Conservation (phyloP, 2,329 filamentous ascomycete species). For the Xylaria multiplex region DNA sequence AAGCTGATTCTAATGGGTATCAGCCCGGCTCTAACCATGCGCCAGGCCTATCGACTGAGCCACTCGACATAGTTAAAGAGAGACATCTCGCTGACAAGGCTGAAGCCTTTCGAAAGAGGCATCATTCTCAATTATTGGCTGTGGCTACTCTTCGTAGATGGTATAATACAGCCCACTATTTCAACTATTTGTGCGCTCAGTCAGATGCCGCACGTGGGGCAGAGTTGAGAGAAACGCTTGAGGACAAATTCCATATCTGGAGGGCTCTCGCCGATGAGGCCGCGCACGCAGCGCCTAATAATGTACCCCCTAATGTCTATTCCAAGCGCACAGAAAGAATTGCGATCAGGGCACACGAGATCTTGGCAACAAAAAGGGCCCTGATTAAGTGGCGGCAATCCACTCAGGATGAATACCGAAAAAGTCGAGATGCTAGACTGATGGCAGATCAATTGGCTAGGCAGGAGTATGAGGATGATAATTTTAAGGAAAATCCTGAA, state of each 20-base stretch:
- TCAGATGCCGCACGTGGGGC: slow-evolving; percentile 42
- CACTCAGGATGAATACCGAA: slow-evolving; percentile 36
- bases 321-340: slow-evolving; percentile 48
- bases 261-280: slow-evolving; percentile 42
- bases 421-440: slow-evolving; percentile 32
- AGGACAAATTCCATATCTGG: slow-evolving; percentile 44
- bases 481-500: slow-evolving; percentile 40
- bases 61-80: slow-evolving; percentile 23
- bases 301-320: slow-evolving; percentile 44
- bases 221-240: slow-evolving; percentile 40
- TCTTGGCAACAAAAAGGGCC: slow-evolving; percentile 41
- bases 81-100: slow-evolving; percentile 39
- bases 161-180: slow-evolving; percentile 43
- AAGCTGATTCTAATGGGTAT: slow-evolving; percentile 17
- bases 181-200: slow-evolving; percentile 40
- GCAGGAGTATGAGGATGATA: slow-evolving; percentile 30
- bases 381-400: slow-evolving; percentile 43
- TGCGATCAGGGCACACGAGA: slow-evolving; percentile 45
- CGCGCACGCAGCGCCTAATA: slow-evolving; percentile 36
- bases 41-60: slow-evolving; percentile 10
- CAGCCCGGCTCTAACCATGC: slow-evolving; percentile 4
- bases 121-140: slow-evolving; percentile 43
- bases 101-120: slow-evolving; percentile 43
- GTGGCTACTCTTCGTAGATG: slow-evolving; percentile 44
- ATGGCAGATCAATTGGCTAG: slow-evolving; percentile 18